phyloP scores from a whole-genome alignment of 371 early-diverging fungal species.

The Syncephalastrum sp. region DNA sequence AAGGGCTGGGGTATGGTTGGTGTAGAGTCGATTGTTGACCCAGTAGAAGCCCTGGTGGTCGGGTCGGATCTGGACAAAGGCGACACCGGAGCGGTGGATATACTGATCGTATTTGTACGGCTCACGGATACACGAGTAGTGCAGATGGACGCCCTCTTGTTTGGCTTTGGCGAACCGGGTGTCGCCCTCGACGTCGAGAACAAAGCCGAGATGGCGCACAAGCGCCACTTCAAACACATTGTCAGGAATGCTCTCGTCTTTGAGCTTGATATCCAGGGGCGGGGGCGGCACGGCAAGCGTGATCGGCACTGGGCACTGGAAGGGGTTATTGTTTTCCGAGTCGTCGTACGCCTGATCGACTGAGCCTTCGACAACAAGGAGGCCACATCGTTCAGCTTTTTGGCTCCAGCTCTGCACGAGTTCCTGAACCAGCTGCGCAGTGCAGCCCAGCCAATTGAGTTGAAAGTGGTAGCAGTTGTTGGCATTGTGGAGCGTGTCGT shows the following conservation, averaged over 20 bases:
- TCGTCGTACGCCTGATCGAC: slow-evolving; percentile 74
- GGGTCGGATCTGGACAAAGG: slow-evolving; percentile 86
- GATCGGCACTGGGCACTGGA: slow-evolving; percentile 80
- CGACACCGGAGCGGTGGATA: slow-evolving; percentile 88
- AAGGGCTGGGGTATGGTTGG: slow-evolving; percentile 62
- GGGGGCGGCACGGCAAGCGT: slow-evolving; percentile 69
- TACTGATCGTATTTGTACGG: slow-evolving; percentile 83
- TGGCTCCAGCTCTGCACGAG: slow-evolving; percentile 82
- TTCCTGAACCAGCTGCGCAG: slow-evolving; percentile 88
- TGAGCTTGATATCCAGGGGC: slow-evolving; percentile 35
- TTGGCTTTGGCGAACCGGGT: slow-evolving; percentile 46
- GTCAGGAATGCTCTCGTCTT: slow-evolving; percentile 60
- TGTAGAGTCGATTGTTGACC: slow-evolving; percentile 84
- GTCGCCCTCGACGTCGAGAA: slow-evolving; percentile 95
- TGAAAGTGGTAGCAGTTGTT: slow-evolving; percentile 90
- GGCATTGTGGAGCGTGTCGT: slow-evolving; percentile 89
- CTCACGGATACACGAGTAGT: slow-evolving; percentile 71
- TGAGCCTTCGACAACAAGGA: slow-evolving; percentile 91
- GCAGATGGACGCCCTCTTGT: slow-evolving; percentile 51
- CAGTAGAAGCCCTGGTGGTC: slow-evolving; percentile 80
- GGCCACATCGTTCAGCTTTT: slow-evolving; percentile 85
- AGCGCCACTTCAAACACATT: slow-evolving; percentile 83
- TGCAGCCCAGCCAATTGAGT: slow-evolving; percentile 95
- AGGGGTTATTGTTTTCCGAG: slow-evolving; percentile 82
- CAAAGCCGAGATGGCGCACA: slow-evolving; percentile 79